Evolutionary conservation across 495 filamentous ascomycete species (phyloP).

Genomic region (Neurospora sp.): DNA sequence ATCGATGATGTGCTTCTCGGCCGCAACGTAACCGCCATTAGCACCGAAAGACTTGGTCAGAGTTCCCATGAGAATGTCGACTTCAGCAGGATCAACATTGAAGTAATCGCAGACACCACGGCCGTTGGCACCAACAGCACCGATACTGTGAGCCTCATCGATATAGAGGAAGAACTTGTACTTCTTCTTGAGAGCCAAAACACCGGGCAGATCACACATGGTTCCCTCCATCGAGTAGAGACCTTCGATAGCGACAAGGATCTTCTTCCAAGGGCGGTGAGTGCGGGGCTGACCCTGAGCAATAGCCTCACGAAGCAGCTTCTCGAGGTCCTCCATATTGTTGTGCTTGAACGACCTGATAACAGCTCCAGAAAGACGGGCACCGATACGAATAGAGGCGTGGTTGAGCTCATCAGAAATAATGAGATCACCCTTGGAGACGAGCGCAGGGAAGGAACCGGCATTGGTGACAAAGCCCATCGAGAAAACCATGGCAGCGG

Average conservation of each 20-base stretch:
- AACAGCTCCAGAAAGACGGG: conserved; percentile 85
- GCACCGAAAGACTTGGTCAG: conserved; percentile 97
- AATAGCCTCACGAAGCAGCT: conserved; percentile 76
- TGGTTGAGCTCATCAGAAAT: conserved; percentile 98
- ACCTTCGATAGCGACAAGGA: conserved; percentile 90
- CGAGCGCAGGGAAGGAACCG: conserved; percentile 77
- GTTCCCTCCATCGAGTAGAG: conserved; percentile 99
- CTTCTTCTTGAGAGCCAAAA: conserved; percentile 75
- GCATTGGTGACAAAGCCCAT: conserved; percentile 98
- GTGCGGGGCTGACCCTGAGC: conserved; percentile 94
- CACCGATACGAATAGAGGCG: conserved; percentile 89
- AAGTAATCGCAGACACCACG: conserved; percentile 98
- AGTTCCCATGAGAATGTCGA: conserved; percentile 97
- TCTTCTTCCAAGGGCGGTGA: conserved; percentile 97
- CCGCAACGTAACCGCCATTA: conserved; percentile 93
- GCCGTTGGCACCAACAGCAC: conserved; percentile 78
- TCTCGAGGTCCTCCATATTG: conserved; percentile 80
- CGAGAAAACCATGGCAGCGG: conserved; percentile 89
- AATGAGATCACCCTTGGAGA: conserved; percentile 83
- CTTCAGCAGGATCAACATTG: conserved; percentile 71
- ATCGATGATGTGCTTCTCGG: conserved; percentile 82
- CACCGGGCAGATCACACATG: conserved; percentile 87
- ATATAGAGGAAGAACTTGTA: conserved; percentile 96
- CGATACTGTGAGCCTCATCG: conserved; percentile 95
- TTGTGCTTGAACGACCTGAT: conserved; percentile 97